These are phyloP conservation scores for Cronartium quercuum DNA, from an alignment of 1,284 basidiomycete species.

Conservation along the genomic window DNA sequence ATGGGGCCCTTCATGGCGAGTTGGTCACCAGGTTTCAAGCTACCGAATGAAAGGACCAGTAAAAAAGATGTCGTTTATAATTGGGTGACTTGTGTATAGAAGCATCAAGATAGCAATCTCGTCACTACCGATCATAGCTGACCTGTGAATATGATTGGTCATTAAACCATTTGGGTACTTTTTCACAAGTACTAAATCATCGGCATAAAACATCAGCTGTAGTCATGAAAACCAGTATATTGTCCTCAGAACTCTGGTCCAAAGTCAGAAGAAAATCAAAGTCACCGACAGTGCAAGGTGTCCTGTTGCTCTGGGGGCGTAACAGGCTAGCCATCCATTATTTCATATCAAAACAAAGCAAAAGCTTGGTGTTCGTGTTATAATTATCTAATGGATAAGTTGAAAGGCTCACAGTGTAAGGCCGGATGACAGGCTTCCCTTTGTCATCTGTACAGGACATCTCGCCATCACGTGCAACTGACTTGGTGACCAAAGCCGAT, in stretches of 20 bases:
- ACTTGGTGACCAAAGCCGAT: slow-evolving; percentile 56
- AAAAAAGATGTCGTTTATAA: neutral
- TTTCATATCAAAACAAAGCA: neutral
- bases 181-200: slow-evolving; percentile 16
- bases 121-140: neutral
- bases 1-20: slow-evolving; percentile 69
- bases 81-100: neutral
- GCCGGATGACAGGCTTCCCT: slow-evolving; percentile 78
- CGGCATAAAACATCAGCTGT: slow-evolving; percentile 37
- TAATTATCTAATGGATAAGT: slow-evolving; percentile 72
- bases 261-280: no score
- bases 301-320: slow-evolving; percentile 8
- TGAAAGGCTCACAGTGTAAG: slow-evolving; percentile 52
- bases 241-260: no score
- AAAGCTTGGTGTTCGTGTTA: slow-evolving; percentile 46
- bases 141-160: slow-evolving; percentile 50
- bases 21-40: slow-evolving; percentile 68
- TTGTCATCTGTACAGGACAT: slow-evolving; percentile 57
- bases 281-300: slow-evolving; percentile 55
- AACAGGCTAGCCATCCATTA: slow-evolving; percentile 25
- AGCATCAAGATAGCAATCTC: neutral
- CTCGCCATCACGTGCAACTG: slow-evolving; percentile 51
- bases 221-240: no score
- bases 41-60: slow-evolving; percentile 40
- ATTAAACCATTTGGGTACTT: slow-evolving; percentile 47